phyloP scores from a whole-genome alignment of 1,284 basidiomycete species.

The Apiotrichum domesticum region DNA sequence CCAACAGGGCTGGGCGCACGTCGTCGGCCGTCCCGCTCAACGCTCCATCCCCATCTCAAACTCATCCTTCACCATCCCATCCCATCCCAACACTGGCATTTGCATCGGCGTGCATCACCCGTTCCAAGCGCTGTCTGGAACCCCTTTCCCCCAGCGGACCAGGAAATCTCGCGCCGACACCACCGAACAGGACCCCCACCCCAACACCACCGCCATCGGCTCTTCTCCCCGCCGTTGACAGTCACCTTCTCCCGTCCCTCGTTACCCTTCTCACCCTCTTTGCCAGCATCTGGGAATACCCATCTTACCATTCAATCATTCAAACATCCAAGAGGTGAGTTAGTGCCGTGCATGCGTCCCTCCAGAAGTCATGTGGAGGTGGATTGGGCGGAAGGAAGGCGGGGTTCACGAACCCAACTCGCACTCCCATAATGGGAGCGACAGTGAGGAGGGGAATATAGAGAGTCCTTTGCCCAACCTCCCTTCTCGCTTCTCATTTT shows the following conservation, averaged over 20 bases:
- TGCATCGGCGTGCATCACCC: neutral
- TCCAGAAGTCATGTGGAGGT: slow-evolving; percentile 1
- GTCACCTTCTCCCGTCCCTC: neutral
- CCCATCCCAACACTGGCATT: neutral
- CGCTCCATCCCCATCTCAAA: slow-evolving; percentile 4
- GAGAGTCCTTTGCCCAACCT: neutral
- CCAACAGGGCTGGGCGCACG: slow-evolving; percentile 14
- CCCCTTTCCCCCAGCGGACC: no score
- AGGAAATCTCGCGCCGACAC: no score
- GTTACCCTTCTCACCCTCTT: neutral
- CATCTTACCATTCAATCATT: neutral
- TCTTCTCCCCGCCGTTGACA: no score
- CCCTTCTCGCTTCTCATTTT: neutral
- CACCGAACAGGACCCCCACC: no score
- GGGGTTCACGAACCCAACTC: neutral
- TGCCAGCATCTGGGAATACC: neutral
- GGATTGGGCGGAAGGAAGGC: neutral
- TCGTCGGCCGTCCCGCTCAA: slow-evolving; percentile 6
- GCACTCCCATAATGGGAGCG: neutral
- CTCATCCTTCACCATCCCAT: slow-evolving; percentile 1
- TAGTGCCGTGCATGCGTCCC: neutral
- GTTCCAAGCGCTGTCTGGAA: no score
- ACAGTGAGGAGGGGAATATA: neutral
- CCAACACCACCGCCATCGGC: no score
- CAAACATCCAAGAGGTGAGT: neutral